Evolutionary conservation across 345 rosid genomes (phyloP).

Genomic region (Theobroma cacao): DNA sequence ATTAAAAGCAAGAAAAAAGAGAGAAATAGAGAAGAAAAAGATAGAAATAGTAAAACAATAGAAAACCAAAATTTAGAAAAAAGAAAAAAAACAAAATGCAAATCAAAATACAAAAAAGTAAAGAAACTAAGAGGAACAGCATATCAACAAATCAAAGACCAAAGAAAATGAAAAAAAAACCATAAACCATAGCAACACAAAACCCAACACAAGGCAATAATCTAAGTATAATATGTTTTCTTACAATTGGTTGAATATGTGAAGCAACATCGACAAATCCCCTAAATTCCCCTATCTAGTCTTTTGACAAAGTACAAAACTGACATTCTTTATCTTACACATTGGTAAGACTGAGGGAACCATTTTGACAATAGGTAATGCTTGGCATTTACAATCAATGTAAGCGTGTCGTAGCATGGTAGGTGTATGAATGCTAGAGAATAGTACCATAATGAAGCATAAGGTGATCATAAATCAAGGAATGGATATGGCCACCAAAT

Average conservation of each 20-base stretch:
- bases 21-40: no score
- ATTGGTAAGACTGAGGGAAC: slow-evolving; percentile 35
- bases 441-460: slow-evolving; percentile 67
- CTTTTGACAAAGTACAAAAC: neutral
- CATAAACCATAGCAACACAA: no score
- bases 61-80: no score
- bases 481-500: slow-evolving; percentile 79
- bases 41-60: no score
- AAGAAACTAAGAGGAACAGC: no score
- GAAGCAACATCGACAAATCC: neutral
- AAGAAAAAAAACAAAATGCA: no score
- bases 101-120: no score
- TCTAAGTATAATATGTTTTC: neutral
- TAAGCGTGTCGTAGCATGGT: slow-evolving; percentile 54
- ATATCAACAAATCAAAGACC: no score
- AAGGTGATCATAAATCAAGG: slow-evolving; percentile 47
- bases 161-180: no score
- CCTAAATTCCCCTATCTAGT: neutral
- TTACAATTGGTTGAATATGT: neutral
- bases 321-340: neutral
- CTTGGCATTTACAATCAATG: slow-evolving; percentile 35
- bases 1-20: no score
- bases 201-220: no score
- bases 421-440: slow-evolving; percentile 49
- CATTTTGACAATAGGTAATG: slow-evolving; percentile 42